Conservation (phyloP, 208 protist genomes). For the Crithidia sp. region DNA sequence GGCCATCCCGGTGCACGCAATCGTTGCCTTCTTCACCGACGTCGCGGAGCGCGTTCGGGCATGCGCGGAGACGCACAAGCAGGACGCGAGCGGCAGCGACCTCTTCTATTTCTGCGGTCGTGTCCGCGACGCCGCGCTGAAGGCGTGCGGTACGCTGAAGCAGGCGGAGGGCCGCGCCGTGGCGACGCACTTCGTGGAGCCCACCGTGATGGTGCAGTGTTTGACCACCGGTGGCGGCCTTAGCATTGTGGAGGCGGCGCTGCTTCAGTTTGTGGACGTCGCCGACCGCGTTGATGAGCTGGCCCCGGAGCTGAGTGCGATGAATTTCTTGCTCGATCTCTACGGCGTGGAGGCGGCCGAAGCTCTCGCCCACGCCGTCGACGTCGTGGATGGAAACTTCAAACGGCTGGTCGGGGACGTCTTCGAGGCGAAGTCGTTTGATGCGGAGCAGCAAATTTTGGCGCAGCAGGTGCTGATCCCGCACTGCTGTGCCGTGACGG, state of each 20-base stretch:
- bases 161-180: background rate
- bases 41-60: background rate
- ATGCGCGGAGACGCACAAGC: background rate
- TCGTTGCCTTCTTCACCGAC: background rate
- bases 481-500: constrained; percentile 15
- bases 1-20: background rate
- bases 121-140: background rate
- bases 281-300: background rate
- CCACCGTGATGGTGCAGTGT: background rate
- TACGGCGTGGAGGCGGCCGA: constrained; percentile 26
- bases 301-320: constrained; percentile 12
- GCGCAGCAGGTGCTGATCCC: constrained; percentile 25
- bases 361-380: constrained; percentile 12
- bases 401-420: constrained; percentile 4
- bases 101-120: background rate
- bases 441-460: background rate
- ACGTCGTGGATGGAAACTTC: constrained; percentile 27
- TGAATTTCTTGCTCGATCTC: constrained; percentile 14
- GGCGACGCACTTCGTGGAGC: background rate
- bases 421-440: constrained; percentile 21
- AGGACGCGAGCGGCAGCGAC: background rate
- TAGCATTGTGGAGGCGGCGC: background rate
- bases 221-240: background rate
- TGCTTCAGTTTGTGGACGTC: background rate
- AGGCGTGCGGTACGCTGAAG: background rate